phyloP scores from a whole-genome alignment of 345 rosid genomes.

The Nasturtium officinale region DNA sequence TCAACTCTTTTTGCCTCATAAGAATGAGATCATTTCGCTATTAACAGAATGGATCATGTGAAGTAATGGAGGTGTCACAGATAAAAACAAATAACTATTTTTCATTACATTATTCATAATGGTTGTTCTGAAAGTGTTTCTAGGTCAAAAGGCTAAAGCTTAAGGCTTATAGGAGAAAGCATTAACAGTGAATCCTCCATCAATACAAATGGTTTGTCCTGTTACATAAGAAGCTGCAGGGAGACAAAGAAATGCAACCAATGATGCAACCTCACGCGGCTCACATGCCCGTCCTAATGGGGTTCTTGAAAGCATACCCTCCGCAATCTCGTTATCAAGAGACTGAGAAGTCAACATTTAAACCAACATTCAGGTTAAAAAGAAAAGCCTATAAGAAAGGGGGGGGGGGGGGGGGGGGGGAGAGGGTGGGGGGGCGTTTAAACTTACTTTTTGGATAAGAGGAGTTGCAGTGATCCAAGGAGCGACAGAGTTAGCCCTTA shows the following conservation, averaged over 20 bases:
- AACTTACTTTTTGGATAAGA: constrained; percentile 9
- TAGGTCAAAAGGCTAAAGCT: neutral
- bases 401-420: too few species aligned
- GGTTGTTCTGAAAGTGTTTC: neutral
- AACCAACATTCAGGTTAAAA: neutral
- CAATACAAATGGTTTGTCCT: constrained; percentile 40
- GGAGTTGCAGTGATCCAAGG: constrained; percentile 49
- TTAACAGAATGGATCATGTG: neutral
- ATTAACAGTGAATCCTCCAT: constrained; percentile 37
- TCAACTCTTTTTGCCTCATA: constrained; percentile 4
- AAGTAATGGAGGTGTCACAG: neutral
- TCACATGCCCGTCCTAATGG: constrained; percentile 35
- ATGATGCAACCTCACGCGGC: constrained; percentile 25
- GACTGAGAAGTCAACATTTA: constrained; percentile 21
- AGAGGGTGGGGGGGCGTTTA: neutral
- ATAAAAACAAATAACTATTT: neutral
- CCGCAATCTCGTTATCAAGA: constrained; percentile 13
- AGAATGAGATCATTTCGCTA: neutral
- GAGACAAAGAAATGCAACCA: constrained; percentile 67
- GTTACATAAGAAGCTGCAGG: constrained; percentile 79
- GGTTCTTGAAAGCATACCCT: constrained; percentile 11
- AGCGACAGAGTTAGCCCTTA: constrained; percentile 57
- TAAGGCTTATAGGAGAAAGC: constrained; percentile 29
- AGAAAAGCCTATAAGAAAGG: neutral
- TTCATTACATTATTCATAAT: neutral